phyloP scores from a whole-genome alignment of 495 filamentous ascomycete genomes.

The Penicillium roqueforti region DNA sequence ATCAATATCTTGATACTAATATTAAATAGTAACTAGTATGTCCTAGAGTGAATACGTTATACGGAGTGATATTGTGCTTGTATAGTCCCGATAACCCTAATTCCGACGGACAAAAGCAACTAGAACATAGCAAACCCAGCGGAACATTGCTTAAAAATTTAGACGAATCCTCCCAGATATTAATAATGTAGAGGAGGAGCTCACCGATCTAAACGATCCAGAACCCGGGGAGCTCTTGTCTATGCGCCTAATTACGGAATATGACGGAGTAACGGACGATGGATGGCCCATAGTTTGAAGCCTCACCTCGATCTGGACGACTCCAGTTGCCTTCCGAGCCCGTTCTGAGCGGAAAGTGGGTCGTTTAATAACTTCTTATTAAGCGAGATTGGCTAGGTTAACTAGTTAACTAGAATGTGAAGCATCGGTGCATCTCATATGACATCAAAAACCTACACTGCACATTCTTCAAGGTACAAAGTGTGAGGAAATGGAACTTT shows the following conservation, averaged over 20 bases:
- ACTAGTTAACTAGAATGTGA: background rate
- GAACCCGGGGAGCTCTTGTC: background rate
- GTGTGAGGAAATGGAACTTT: too few species aligned
- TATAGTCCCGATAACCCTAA: background rate
- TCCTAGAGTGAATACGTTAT: background rate
- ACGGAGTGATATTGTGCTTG: background rate
- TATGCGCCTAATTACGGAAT: background rate
- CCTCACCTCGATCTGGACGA: slow-evolving; percentile 10
- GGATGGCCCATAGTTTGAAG: background rate
- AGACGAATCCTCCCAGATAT: background rate
- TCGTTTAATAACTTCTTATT: background rate
- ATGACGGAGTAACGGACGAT: background rate
- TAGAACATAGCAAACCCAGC: background rate
- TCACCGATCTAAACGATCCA: slow-evolving; percentile 8
- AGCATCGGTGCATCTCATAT: background rate
- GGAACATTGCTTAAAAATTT: background rate
- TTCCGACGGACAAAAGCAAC: slow-evolving; percentile 5
- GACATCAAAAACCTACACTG: background rate
- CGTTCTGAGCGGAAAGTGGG: slow-evolving; percentile 8
- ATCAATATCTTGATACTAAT: slow-evolving; percentile 1
- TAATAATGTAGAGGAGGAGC: background rate
- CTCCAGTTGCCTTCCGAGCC: slow-evolving; percentile 15
- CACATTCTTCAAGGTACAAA: too few species aligned
- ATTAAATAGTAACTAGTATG: too few species aligned
- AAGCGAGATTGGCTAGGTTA: slow-evolving; percentile 18